These are phyloP conservation scores for Phytophthora colocasiae DNA, from an alignment of 352 stramenopile species.

Conservation along the genomic window DNA sequence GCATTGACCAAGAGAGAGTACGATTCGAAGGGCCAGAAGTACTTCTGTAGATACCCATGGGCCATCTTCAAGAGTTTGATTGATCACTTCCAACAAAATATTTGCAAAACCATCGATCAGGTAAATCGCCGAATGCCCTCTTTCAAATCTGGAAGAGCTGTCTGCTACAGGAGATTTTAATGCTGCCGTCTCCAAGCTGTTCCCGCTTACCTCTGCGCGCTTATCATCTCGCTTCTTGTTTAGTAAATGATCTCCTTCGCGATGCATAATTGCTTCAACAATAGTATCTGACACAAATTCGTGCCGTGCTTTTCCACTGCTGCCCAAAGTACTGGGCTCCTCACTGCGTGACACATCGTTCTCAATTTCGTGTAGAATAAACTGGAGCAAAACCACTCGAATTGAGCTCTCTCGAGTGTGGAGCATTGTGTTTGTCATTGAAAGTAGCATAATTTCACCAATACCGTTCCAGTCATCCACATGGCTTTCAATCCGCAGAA, in stretches of 20 bases:
- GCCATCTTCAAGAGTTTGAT: constrained; percentile 31
- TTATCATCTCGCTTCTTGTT: constrained; percentile 51
- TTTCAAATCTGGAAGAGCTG: constrained; percentile 12
- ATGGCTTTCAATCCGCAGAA: constrained; percentile 67
- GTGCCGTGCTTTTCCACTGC: neutral
- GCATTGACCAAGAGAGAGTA: constrained; percentile 68
- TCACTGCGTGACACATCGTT: constrained; percentile 30
- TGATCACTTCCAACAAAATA: constrained; percentile 65
- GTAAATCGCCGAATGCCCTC: constrained; percentile 4
- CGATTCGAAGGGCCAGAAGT: constrained; percentile 53
- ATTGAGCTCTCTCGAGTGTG: constrained; percentile 38
- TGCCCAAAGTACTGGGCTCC: neutral
- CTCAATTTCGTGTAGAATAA: constrained; percentile 64
- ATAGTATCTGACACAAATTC: constrained; percentile 34
- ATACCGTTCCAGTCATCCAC: constrained; percentile 57
- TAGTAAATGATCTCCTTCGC: constrained; percentile 5
- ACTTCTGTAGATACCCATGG: constrained; percentile 48
- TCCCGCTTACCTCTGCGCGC: constrained; percentile 23
- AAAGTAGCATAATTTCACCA: constrained; percentile 58
- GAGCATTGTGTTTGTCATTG: constrained; percentile 43
- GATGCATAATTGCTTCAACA: constrained; percentile 52
- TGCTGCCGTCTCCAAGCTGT: constrained; percentile 11
- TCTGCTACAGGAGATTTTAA: constrained; percentile 23
- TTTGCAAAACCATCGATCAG: constrained; percentile 46
- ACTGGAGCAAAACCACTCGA: constrained; percentile 57